Base-by-base conservation (phyloP, 2,329 filamentous ascomycete species). In the Phialocephala sp. region DNA sequence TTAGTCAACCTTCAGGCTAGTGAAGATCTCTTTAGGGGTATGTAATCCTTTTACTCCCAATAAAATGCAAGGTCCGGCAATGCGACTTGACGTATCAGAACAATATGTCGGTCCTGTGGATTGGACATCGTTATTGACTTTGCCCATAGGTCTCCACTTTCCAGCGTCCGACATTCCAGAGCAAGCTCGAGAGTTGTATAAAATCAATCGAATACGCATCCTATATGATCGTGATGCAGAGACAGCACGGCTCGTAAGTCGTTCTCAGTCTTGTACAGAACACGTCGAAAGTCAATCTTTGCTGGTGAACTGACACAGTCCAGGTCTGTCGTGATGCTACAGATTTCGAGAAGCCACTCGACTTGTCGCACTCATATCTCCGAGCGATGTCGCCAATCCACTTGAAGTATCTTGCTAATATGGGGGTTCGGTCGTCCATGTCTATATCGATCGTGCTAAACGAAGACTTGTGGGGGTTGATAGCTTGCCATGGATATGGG, bases 331-430 rank as follows among this genome's bases (percentile, higher is more conserved):
- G 91, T 64, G 87, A 90, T 12, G 77, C 85, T 62, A 84, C 91
- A 76, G 91, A 94, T 72, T 80, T 94, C 11, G 87, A 91, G 47
- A 81, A 78, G 0, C 92, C 93, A 0, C 78, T 97, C 8, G 92
- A 97, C 75, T 88, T 97, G 76, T 95, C 91, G 0, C 90, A 96
- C 74, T 86, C 90, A 0, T 96, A 96, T 74, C 84, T 96, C 1
- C 88, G 93, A 56, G 92, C 93, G 70, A 97, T 96, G 86, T 95
- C 92, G 0, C 92, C 93, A 0, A 93, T 96, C 50, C 92, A 95
- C 74, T 76, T 95, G 62, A 95, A 95, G 74, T 97, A 97, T 71
- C 82, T 97, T 2, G 85, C 80, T 9, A 93, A 97, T 76, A 97
- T 97, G 93, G 89, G 88, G 4, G 92, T 97, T 1, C 87, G 92